Base-by-base conservation (phyloP, 192 early-diverging fungal species). In the Rhizophlyctis rosea region DNA sequence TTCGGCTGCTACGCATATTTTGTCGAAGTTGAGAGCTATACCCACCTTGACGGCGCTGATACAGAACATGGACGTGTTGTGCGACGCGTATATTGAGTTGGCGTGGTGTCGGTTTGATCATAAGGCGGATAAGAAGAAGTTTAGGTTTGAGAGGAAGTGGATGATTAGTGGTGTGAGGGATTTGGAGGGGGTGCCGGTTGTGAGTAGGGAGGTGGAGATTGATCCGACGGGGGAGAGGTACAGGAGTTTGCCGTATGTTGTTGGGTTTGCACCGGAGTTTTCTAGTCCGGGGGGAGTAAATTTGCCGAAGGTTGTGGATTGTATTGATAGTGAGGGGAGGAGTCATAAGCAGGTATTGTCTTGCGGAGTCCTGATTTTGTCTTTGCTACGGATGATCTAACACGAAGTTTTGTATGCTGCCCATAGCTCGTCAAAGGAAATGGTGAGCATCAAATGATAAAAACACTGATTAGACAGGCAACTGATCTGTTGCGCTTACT, bases 351-450 rank as follows among this genome's bases (percentile, higher is more conserved):
- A 75, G 67, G 68, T 64, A 9, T 32, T 21, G 21, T 33, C 23
- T 11, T 64, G 23, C 58, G 60, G 21, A 5, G 13, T 68, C 54
- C 31, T 11, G n/a, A 5, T 24, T 71, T 59, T 24, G 47, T 14
- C 32, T 7, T 5, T 25, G 27, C 27, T n/a, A n/a, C 5, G 30
- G 25, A 11, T 25, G 14, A 21, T 14, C 49, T 1, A 16, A 58
- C 53, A 1, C 24, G 18, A 18, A 58, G 24, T 31, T 67, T 32
- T 48, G 11, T 25, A 18, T 18, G 18, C 31, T 32, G 39, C 4
- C 1, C 34, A 48, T 60, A 78, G 68, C 65, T 81, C 36, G 77
- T 81, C 16, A 81, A 81, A 62, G 70, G 70, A 30, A 71, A 68
- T 39, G 67, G 65, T 67, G 32, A 49, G 47, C 28, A 24, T 23